These are phyloP conservation scores for Cladosporium oxysporum DNA, from an alignment of 2,329 filamentous ascomycete species.

Conservation along the genomic window DNA sequence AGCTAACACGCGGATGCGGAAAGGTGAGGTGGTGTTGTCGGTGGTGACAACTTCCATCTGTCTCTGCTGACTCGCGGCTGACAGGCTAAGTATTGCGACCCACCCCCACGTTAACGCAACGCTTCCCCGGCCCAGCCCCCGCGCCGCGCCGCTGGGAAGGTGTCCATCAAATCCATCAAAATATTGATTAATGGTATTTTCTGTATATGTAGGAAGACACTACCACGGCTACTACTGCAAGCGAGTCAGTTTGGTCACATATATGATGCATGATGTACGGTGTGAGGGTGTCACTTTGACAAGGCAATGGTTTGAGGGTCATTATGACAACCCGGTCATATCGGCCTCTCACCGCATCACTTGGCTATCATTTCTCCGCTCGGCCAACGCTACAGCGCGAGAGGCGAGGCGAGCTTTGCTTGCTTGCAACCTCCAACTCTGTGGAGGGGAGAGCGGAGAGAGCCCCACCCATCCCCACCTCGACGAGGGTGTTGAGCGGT, in stretches of 20 bases:
- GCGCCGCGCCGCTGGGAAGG: background rate
- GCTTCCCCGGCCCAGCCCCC: background rate
- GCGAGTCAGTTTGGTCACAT: background rate
- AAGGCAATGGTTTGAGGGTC: no score
- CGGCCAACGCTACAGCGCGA: background rate
- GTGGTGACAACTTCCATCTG: background rate
- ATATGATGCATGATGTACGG: background rate
- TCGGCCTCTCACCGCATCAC: background rate
- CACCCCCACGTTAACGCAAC: background rate
- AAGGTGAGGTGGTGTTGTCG: background rate
- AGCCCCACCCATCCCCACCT: conserved; percentile 6
- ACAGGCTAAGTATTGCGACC: background rate
- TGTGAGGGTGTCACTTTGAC: background rate
- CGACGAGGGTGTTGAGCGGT: conserved; percentile 12
- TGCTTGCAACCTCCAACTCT: background rate
- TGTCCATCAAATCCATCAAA: background rate
- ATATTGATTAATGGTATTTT: conserved; percentile 1
- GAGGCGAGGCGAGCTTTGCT: background rate
- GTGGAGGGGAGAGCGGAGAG: background rate
- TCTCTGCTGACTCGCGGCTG: background rate
- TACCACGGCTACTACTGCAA: background rate
- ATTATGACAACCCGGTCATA: background rate
- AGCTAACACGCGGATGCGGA: background rate
- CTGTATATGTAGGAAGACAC: background rate
- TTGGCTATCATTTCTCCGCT: conserved; percentile 3